Evolutionary conservation across 2,329 filamentous ascomycete species (phyloP), one percentile per base, ranked within the genome.

Genomic region (Neopestalotiopsis clavispora): DNA sequence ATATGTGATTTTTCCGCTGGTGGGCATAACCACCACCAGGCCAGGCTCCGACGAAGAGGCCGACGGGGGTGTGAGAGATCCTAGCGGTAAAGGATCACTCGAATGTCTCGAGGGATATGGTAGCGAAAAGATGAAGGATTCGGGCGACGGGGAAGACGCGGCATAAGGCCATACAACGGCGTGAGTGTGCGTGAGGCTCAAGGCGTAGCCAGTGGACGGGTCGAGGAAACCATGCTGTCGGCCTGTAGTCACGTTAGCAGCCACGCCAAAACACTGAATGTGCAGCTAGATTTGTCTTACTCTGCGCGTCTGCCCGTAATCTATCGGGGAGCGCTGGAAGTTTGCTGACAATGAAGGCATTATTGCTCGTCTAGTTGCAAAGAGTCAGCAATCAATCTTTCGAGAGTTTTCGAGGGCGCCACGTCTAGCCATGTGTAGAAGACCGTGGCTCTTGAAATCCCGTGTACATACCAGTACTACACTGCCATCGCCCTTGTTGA

Each of bases 81-180:
- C 96, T 52, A 98, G 85, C 1, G 96, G 95, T 5, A 97, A 84
- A 23, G 92, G 89, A 69, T 95, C 93, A 71, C 85, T 86, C 34
- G 86, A 81, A 69, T 89, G 84, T 78, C 89, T 91, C 32, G 91
- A 90, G 13, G 90, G 86, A 72, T 94, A 90, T 1, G 94, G 93
- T 28, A 98, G 86, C 30, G 91, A 89, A 75, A 99, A 94, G 10
- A 89, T 90, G 74, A 95, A 93, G 30, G 94, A 92, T 78, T 95
- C 92, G 75, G 92, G 90, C 1, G 91, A 91, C 65, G 89, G 83
- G 42, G 88, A 86, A 30, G 87, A 86, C n/a, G 87, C 85, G 34
- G 90, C 90, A 81, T 98, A 98, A 17, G 94, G 92, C 96, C 96
- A 99, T 64, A 97, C 90, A 70, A 97, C 88, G 74, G 95, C 96